Conservation (phyloP, 2,329 filamentous ascomycete genomes). For the Mycosphaerelloides madeirae region DNA sequence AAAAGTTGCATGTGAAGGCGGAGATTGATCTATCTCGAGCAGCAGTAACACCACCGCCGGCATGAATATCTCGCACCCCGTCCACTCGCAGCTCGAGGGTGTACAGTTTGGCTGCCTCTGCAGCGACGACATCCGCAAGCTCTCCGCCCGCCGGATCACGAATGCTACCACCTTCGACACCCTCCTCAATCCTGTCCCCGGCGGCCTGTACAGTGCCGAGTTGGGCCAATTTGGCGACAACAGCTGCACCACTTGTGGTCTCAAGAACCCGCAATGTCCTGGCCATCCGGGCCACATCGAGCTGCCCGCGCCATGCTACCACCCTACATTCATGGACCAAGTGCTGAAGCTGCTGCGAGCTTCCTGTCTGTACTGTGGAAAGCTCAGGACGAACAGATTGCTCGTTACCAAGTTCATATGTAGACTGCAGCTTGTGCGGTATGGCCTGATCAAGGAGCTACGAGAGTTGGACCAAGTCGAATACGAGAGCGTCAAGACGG, state of each 20-base stretch:
- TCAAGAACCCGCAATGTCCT: conserved; percentile 72
- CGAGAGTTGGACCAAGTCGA: conserved; percentile 45
- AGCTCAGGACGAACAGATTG: conserved; percentile 71
- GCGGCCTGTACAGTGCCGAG: conserved; percentile 87
- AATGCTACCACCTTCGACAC: conserved; percentile 93
- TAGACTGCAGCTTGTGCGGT: conserved; percentile 78
- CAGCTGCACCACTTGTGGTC: conserved; percentile 84
- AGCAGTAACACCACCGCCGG: conserved; percentile 4
- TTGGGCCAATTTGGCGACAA: conserved; percentile 85
- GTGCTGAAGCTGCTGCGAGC: conserved; percentile 77
- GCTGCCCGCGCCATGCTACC: conserved; percentile 86
- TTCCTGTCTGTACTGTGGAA: conserved; percentile 86
- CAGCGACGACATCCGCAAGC: conserved; percentile 72
- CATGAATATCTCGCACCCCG: conserved; percentile 60
- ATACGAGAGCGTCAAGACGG: conserved; percentile 13
- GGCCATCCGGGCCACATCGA: conserved; percentile 95
- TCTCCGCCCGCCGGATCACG: conserved; percentile 91
- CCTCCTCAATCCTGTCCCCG: conserved; percentile 80
- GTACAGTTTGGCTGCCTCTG: conserved; percentile 88
- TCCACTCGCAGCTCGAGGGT: conserved; percentile 75
- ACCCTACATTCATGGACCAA: conserved; percentile 95
- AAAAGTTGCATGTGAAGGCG: too few species aligned
- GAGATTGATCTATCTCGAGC: too few species aligned
- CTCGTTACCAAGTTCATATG: conserved; percentile 75
- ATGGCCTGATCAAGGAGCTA: conserved; percentile 71